Evolutionary conservation across 495 filamentous ascomycete species (phyloP).

Genomic region (Tetracladium marchalianum): DNA sequence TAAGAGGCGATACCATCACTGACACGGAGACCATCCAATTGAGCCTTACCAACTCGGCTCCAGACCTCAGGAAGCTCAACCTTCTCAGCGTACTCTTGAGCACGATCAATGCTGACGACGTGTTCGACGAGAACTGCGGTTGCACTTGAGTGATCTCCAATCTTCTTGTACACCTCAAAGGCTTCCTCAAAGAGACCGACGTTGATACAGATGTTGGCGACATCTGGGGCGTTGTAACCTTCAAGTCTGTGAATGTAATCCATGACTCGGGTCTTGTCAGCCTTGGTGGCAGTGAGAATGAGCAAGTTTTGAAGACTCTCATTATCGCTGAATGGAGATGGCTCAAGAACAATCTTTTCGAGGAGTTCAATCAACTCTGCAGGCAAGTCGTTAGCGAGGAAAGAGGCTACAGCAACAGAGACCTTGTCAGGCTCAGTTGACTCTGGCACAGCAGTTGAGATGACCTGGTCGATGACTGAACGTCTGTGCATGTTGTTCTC

Average conservation of each 20-base stretch:
- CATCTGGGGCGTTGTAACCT: slow-evolving; percentile 84
- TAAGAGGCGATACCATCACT: slow-evolving; percentile 93
- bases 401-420: slow-evolving; percentile 86
- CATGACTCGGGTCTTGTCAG: slow-evolving; percentile 92
- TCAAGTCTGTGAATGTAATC: slow-evolving; percentile 90
- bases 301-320: slow-evolving; percentile 90
- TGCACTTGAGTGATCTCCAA: slow-evolving; percentile 76
- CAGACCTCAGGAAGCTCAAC: slow-evolving; percentile 96
- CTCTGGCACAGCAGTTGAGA: slow-evolving; percentile 91
- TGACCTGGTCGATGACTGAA: slow-evolving; percentile 92
- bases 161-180: slow-evolving; percentile 98
- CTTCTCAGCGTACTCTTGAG: slow-evolving; percentile 92
- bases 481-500: slow-evolving; percentile 91
- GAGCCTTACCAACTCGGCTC: slow-evolving; percentile 98
- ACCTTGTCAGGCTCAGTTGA: slow-evolving; percentile 92
- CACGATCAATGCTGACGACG: slow-evolving; percentile 95
- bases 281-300: slow-evolving; percentile 94
- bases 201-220: slow-evolving; percentile 85
- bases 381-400: slow-evolving; percentile 82
- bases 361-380: slow-evolving; percentile 93
- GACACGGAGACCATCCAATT: slow-evolving; percentile 91
- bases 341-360: slow-evolving; percentile 98
- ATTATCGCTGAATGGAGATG: slow-evolving; percentile 95
- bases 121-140: slow-evolving; percentile 92
- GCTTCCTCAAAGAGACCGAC: slow-evolving; percentile 95